Conservation (phyloP, 306 rosid genomes). For the Delonix regia region DNA sequence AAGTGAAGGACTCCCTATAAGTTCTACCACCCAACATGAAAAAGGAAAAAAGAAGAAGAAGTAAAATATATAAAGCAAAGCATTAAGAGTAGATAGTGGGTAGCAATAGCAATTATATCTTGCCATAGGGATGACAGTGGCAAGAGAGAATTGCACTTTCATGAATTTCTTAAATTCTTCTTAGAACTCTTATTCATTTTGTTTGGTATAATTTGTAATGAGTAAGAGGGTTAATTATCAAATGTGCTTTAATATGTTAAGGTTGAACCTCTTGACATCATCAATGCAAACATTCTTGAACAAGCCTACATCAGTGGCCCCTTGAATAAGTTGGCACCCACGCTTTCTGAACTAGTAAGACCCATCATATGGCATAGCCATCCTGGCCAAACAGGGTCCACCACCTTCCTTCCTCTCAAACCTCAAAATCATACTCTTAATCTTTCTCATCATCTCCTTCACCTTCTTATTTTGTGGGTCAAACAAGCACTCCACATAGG, state of each 20-base stretch:
- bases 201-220: too few species aligned
- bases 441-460: conserved; percentile 17
- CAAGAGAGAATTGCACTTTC: too few species aligned
- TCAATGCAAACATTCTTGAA: conserved; percentile 9
- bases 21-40: too few species aligned
- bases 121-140: too few species aligned
- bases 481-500: background rate
- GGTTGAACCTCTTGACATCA: conserved; percentile 1
- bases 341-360: conserved; percentile 15
- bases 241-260: background rate
- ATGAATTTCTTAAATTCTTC: too few species aligned
- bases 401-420: conserved; percentile 27
- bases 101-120: too few species aligned
- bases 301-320: conserved; percentile 11
- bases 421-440: background rate
- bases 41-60: too few species aligned
- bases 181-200: too few species aligned
- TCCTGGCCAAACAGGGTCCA: conserved; percentile 1
- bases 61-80: too few species aligned
- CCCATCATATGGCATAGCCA: conserved; percentile 13
- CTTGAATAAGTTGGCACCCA: background rate
- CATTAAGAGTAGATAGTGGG: too few species aligned
- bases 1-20: too few species aligned
- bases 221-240: too few species aligned
- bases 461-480: conserved; percentile 7